phyloP scores from a whole-genome alignment of 306 rosid species.

The Delonix regia region DNA sequence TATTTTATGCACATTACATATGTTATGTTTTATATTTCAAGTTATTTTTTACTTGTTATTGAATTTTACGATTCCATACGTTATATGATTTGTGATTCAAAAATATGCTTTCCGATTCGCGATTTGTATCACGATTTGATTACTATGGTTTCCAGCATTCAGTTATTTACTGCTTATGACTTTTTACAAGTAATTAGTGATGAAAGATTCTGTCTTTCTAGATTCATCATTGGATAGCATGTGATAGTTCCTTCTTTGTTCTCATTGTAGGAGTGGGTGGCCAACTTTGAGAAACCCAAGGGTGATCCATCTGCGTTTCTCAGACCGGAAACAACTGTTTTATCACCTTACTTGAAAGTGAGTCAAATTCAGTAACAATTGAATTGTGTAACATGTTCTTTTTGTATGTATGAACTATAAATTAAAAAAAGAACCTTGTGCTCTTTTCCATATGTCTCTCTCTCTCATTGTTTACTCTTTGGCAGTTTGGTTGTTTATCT shows the following conservation, averaged over 20 bases:
- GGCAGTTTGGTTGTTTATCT: constrained; percentile 96
- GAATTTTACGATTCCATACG: no score
- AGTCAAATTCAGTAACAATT: constrained; percentile 40
- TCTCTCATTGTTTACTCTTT: constrained; percentile 33
- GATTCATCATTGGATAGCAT: constrained; percentile 3
- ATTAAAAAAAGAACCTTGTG: neutral
- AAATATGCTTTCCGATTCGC: no score
- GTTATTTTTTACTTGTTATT: no score
- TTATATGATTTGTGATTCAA: no score
- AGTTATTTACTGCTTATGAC: neutral
- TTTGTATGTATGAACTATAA: constrained; percentile 21
- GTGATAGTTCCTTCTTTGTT: constrained; percentile 6
- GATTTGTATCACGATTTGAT: no score
- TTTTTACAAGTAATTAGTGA: constrained; percentile 21
- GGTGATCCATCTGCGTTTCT: constrained; percentile 89
- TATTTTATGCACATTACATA: no score
- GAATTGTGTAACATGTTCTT: constrained; percentile 7
- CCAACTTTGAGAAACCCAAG: constrained; percentile 90
- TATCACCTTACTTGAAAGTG: constrained; percentile 95
- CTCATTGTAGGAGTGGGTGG: constrained; percentile 75
- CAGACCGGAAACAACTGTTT: constrained; percentile 83
- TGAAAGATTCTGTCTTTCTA: constrained; percentile 9
- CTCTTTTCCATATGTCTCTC: neutral
- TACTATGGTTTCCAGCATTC: constrained; percentile 1
- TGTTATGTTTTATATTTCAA: no score